Conservation (phyloP, 768 basidiomycete species). For the Jaapia argillacea region DNA sequence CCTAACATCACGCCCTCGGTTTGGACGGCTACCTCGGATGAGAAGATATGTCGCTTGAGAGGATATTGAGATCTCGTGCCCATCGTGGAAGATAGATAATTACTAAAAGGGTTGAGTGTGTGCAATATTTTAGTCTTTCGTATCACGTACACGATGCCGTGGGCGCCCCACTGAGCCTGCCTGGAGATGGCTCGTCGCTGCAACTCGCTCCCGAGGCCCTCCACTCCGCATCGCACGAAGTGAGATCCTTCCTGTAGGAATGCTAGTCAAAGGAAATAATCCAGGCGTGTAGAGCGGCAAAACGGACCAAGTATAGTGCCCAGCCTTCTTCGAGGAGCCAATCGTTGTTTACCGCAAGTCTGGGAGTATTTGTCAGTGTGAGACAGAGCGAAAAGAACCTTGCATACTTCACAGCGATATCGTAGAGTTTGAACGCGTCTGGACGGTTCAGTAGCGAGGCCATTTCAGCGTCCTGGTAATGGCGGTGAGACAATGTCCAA, state of each 20-base stretch:
- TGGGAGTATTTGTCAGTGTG: slow-evolving; percentile 13
- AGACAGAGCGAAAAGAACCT: not conserved
- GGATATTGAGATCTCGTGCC: slow-evolving; percentile 36
- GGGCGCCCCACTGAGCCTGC: slow-evolving; percentile 65
- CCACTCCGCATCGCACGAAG: slow-evolving; percentile 54
- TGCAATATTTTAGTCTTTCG: not conserved
- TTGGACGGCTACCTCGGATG: slow-evolving; percentile 54
- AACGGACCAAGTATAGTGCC: slow-evolving; percentile 47
- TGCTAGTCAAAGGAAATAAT: not conserved
- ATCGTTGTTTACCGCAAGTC: slow-evolving; percentile 54
- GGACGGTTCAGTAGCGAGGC: slow-evolving; percentile 45
- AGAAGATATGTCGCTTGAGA: slow-evolving; percentile 43
- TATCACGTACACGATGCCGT: slow-evolving; percentile 51
- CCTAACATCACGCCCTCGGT: slow-evolving; percentile 31
- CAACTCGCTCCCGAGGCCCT: slow-evolving; percentile 55
- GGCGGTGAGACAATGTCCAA: not conserved
- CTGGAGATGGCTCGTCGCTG: slow-evolving; percentile 57
- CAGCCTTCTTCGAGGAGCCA: slow-evolving; percentile 69
- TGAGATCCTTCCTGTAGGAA: slow-evolving; percentile 54
- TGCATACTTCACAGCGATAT: slow-evolving; percentile 53
- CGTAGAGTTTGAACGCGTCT: slow-evolving; percentile 58
- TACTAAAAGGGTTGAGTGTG: slow-evolving; percentile 25
- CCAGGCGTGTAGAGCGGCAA: slow-evolving; percentile 1
- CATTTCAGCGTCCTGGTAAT: slow-evolving; percentile 59
- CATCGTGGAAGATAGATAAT: slow-evolving; percentile 36